Evolutionary conservation across 108 stramenopile species (phyloP).

Genomic region (Nitzschia inconspicua): DNA sequence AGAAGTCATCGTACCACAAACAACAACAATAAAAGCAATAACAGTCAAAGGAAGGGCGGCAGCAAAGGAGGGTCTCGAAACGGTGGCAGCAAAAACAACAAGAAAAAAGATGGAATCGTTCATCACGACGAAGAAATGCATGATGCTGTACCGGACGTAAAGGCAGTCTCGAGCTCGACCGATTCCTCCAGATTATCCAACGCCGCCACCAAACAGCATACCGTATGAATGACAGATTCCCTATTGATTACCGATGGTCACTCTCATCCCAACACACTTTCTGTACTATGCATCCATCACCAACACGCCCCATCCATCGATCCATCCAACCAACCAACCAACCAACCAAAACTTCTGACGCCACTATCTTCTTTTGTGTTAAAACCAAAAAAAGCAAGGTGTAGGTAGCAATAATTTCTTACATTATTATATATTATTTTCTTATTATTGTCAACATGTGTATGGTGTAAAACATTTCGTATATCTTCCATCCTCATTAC

Average conservation of each 20-base stretch:
- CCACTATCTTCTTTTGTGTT: background rate
- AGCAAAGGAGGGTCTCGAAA: background rate
- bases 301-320: background rate
- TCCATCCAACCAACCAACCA: background rate
- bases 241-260: background rate
- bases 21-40: background rate
- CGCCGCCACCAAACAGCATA: background rate
- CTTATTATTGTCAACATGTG: background rate
- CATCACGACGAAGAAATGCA: slow-evolving; percentile 27
- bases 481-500: background rate
- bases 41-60: background rate
- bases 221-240: background rate
- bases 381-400: no score
- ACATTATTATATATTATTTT: background rate
- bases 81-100: background rate
- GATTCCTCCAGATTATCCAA: slow-evolving; percentile 14
- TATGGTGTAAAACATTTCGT: background rate
- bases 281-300: background rate
- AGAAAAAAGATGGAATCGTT: background rate
- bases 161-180: slow-evolving; percentile 23
- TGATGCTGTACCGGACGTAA: slow-evolving; percentile 27
- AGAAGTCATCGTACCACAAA: background rate
- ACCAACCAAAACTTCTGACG: background rate
- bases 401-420: background rate
- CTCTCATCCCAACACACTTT: background rate